phyloP scores from a whole-genome alignment of 1,139 yeast genomes.

The Yamadazyma trypodendri region DNA sequence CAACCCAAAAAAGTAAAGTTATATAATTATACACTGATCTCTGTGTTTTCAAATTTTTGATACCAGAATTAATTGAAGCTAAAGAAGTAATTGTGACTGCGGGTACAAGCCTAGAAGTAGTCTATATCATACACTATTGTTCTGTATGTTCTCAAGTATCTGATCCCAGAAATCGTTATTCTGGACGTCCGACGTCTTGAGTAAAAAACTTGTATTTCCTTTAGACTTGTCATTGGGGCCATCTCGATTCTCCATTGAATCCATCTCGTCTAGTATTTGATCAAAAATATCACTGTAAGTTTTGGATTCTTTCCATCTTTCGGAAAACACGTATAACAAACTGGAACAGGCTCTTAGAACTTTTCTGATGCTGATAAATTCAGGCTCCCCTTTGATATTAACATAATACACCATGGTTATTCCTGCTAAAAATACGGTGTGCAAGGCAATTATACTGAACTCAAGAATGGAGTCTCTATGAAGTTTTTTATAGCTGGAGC shows the following conservation, averaged over 20 bases:
- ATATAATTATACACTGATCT: too few relatives aligned
- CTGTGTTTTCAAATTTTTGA: too few relatives aligned
- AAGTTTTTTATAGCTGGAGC: constrained; percentile 14
- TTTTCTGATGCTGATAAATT: constrained; percentile 13
- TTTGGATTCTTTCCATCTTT: constrained; percentile 17
- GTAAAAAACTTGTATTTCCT: background rate
- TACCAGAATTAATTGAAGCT: too few relatives aligned
- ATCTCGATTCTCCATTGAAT: background rate
- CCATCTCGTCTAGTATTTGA: constrained; percentile 10
- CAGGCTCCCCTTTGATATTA: constrained; percentile 13
- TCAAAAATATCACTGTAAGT: constrained; percentile 16
- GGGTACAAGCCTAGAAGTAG: too few relatives aligned
- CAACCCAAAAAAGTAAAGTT: too few relatives aligned
- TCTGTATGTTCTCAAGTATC: constrained; percentile 8
- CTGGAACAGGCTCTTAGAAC: constrained; percentile 17
- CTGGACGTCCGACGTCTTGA: constrained; percentile 1
- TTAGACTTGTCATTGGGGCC: background rate
- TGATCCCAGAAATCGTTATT: constrained; percentile 17
- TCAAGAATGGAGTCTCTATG: constrained; percentile 15
- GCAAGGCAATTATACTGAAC: constrained; percentile 17
- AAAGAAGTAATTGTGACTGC: too few relatives aligned
- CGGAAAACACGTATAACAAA: constrained; percentile 15
- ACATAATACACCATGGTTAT: constrained; percentile 16
- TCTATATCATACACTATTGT: background rate
- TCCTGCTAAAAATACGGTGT: constrained; percentile 15